Evolutionary conservation across 1,284 basidiomycete genomes (phyloP).

Genomic region (Apiotrichum domesticum): DNA sequence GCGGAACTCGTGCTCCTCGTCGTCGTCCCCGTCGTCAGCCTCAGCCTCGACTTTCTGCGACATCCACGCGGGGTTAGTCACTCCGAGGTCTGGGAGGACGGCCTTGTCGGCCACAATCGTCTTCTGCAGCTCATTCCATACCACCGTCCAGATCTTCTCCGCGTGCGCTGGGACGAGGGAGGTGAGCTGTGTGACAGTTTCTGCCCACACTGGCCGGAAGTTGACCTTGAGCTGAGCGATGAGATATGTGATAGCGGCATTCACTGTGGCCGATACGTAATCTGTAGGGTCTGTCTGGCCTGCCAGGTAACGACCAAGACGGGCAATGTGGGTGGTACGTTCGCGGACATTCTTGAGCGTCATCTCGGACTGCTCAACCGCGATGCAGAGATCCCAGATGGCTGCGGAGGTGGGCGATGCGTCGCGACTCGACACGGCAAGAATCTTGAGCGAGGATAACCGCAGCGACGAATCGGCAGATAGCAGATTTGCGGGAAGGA

Average conservation of each 20-base stretch:
- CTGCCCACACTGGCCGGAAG: conserved; percentile 77
- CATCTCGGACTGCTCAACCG: conserved; percentile 66
- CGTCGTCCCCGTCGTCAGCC: conserved; percentile 11
- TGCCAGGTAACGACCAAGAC: conserved; percentile 28
- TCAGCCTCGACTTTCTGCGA: conserved; percentile 7
- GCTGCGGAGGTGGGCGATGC: conserved; percentile 6
- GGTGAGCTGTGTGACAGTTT: conserved; percentile 65
- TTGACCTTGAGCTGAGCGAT: conserved; percentile 76
- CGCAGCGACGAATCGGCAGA: conserved; percentile 50
- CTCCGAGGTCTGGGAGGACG: conserved; percentile 24
- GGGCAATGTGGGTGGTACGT: conserved; percentile 62
- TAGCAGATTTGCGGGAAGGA: conserved; percentile 40
- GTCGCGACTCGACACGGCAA: conserved; percentile 23
- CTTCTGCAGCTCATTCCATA: conserved; percentile 60
- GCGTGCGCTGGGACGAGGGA: conserved; percentile 57
- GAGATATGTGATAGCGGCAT: conserved; percentile 30
- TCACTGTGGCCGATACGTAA: conserved; percentile 1
- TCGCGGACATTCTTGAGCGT: conserved; percentile 75
- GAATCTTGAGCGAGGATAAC: conserved; percentile 41
- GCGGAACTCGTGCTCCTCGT: conserved; percentile 38
- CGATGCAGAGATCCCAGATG: conserved; percentile 59
- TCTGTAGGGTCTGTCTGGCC: conserved; percentile 16
- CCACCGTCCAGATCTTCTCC: conserved; percentile 63
- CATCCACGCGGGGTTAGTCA: conserved; percentile 35
- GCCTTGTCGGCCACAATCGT: conserved; percentile 23